Conservation (phyloP, 805 yeast species). For the Yarrowia sp. region DNA sequence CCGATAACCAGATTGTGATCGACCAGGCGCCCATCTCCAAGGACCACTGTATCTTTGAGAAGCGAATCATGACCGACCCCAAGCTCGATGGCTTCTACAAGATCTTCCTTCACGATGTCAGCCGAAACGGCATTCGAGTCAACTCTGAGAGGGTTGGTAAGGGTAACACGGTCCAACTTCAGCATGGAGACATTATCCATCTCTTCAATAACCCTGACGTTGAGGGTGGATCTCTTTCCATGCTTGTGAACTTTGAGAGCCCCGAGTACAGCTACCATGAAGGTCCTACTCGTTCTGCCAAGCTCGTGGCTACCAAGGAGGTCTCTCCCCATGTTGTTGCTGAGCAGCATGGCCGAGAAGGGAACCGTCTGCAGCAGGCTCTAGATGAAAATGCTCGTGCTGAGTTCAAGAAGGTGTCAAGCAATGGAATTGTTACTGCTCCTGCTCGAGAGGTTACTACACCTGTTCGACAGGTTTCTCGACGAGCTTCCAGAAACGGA, state of each 20-base stretch:
- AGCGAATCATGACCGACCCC: slow-evolving; percentile 20
- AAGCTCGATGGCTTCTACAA: slow-evolving; percentile 22
- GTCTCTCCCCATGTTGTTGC: slow-evolving; percentile 18
- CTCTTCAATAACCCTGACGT: slow-evolving; percentile 3
- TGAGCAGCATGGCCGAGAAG: slow-evolving; percentile 1
- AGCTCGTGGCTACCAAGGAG: not conserved
- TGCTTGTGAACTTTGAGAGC: slow-evolving; percentile 18
- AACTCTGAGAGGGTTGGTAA: slow-evolving; percentile 10
- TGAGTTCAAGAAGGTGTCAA: not conserved
- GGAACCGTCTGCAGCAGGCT: not conserved
- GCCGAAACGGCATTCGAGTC: slow-evolving; percentile 33
- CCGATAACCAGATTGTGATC: slow-evolving; percentile 23
- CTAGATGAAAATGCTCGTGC: not conserved
- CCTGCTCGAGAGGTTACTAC: not conserved
- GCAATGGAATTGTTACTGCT: not conserved
- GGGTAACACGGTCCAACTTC: not conserved
- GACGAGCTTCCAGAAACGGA: not conserved
- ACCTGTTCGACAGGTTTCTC: not conserved
- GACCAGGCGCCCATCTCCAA: slow-evolving; percentile 28
- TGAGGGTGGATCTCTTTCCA: slow-evolving; percentile 5
- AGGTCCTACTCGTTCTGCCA: not conserved
- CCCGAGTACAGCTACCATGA: slow-evolving; percentile 25
- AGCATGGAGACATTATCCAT: slow-evolving; percentile 24
- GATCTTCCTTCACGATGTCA: slow-evolving; percentile 26
- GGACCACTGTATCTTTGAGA: slow-evolving; percentile 26